Evolutionary conservation across 73 alveolate species (phyloP).

Genomic region (Paramecium octaurelia): DNA sequence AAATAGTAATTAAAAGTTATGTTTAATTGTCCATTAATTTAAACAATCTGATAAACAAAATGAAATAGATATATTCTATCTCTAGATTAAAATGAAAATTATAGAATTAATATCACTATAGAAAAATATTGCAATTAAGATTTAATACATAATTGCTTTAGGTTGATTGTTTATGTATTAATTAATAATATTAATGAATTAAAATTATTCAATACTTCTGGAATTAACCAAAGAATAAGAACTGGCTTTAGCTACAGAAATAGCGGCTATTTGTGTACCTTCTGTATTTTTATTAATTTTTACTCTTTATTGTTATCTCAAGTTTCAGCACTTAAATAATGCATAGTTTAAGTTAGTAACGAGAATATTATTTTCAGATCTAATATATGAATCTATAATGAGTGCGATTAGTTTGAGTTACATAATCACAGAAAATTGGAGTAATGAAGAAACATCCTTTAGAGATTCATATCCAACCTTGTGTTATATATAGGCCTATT

Average conservation of each 20-base stretch:
- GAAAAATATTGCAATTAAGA: not conserved
- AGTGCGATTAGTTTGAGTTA: not conserved
- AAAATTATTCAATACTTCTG: not conserved
- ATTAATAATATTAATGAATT: not conserved
- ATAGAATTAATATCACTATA: not conserved
- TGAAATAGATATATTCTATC: no score
- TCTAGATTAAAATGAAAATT: no score
- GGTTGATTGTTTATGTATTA: not conserved
- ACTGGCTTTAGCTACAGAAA: not conserved
- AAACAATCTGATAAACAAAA: no score
- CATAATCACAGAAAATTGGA: not conserved
- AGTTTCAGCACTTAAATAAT: not conserved
- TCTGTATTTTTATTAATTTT: not conserved
- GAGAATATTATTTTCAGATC: slow-evolving; percentile 14
- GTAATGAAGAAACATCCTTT: not conserved
- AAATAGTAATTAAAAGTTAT: no score
- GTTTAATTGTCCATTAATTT: no score
- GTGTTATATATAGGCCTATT: not conserved
- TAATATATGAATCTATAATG: slow-evolving; percentile 8
- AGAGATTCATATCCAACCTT: not conserved
- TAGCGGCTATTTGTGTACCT: not conserved
- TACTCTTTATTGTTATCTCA: slow-evolving; percentile 12
- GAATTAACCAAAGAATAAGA: not conserved
- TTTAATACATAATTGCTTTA: no score
- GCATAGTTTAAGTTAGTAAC: slow-evolving; percentile 28